These are phyloP conservation scores for Cordyceps militaris DNA, from an alignment of 2,329 filamentous ascomycete genomes.

Conservation along the genomic window DNA sequence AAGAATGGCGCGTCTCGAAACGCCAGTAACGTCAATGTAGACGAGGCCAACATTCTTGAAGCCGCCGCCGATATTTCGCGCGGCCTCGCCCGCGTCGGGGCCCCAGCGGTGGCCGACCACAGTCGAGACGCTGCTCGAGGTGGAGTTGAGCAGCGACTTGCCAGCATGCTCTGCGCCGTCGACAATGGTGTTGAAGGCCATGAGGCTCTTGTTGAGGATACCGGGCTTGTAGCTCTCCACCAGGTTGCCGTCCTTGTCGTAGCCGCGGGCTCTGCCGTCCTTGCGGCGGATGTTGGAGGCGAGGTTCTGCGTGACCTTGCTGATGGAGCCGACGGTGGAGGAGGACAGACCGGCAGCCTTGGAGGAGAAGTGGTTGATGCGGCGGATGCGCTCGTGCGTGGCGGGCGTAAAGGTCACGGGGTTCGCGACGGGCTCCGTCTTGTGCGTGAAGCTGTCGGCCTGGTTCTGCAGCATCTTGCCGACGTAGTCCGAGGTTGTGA, in stretches of 20 bases:
- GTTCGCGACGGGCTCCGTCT: constrained; percentile 67
- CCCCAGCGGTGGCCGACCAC: constrained; percentile 90
- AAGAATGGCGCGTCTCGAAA: constrained; percentile 80
- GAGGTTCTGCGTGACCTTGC: constrained; percentile 80
- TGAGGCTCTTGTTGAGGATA: constrained; percentile 88
- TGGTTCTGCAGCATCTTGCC: constrained; percentile 69
- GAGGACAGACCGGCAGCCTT: constrained; percentile 73
- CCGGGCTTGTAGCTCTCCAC: constrained; percentile 73
- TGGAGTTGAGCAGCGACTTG: constrained; percentile 65
- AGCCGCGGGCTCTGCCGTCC: constrained; percentile 49
- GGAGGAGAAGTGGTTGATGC: constrained; percentile 80
- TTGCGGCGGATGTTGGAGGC: constrained; percentile 60
- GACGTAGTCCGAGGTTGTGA: constrained; percentile 76
- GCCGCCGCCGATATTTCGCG: constrained; percentile 69
- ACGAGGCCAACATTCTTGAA: constrained; percentile 96
- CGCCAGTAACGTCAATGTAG: constrained; percentile 93
- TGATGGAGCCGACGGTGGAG: constrained; percentile 80
- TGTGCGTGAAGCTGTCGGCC: constrained; percentile 74
- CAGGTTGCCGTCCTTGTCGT: constrained; percentile 63
- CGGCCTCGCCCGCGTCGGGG: constrained; percentile 71
- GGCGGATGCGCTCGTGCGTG: constrained; percentile 78
- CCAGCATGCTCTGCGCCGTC: constrained; percentile 89
- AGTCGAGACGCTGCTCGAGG: constrained; percentile 71
- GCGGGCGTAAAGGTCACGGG: constrained; percentile 83
- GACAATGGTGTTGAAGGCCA: constrained; percentile 90